A percentile compares a stretch with the other conserved stretches of the same genome.
These are phyloP conservation scores for Epithemia pelagica DNA, from an alignment of 108 stramenopile species.

Conservation along the genomic window DNA sequence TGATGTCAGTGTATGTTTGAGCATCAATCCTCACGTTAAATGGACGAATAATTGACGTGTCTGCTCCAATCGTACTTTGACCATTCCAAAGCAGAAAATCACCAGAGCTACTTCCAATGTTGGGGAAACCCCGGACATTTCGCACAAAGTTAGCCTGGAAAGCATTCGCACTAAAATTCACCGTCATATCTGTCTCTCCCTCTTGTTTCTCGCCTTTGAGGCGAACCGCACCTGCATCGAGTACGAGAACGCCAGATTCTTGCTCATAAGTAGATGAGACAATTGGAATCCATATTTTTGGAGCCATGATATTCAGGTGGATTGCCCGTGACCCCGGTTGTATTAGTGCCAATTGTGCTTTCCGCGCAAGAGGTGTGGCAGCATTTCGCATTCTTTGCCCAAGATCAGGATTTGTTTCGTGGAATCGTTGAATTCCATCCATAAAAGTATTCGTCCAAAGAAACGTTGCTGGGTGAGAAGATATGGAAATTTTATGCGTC, in stretches of 20 bases:
- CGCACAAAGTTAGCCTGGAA: conserved; percentile 55
- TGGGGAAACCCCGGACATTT: neutral
- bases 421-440: conserved; percentile 54
- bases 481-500: conserved; percentile 37
- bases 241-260: conserved; percentile 26
- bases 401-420: conserved; percentile 45
- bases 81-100: neutral
- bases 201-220: conserved; percentile 10
- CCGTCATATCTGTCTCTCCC: conserved; percentile 26
- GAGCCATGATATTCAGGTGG: conserved; percentile 57
- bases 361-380: conserved; percentile 69
- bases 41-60: conserved; percentile 41
- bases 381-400: conserved; percentile 52
- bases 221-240: neutral
- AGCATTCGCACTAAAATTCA: conserved; percentile 38
- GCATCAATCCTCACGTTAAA: conserved; percentile 37
- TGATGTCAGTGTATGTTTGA: neutral
- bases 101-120: neutral
- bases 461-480: conserved; percentile 66
- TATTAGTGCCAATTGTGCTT: conserved; percentile 59
- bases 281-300: conserved; percentile 71
- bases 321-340: conserved; percentile 53
- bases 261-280: conserved; percentile 9
- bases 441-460: conserved; percentile 64
- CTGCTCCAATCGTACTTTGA: conserved; percentile 2